These are phyloP conservation scores for Umbelopsis sp. DNA, from an alignment of 371 early-diverging fungal species.

Conservation along the genomic window DNA sequence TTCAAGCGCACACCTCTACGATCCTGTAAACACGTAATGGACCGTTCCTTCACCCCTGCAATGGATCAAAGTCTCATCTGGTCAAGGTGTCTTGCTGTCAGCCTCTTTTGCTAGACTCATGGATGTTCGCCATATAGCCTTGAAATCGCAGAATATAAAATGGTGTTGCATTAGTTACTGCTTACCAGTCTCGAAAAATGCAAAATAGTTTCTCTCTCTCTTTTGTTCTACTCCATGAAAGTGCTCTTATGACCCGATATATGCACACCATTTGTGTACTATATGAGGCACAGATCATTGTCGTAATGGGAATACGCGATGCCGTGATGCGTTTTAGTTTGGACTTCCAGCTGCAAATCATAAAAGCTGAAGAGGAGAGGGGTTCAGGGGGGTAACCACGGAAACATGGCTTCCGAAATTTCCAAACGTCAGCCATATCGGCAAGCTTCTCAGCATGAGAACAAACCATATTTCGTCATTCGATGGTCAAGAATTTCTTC, in stretches of 20 bases:
- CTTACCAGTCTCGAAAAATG: too few species aligned
- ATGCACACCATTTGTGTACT: not conserved
- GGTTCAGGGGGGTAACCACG: not conserved
- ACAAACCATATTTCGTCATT: not conserved
- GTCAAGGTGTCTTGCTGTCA: too few species aligned
- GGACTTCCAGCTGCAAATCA: not conserved
- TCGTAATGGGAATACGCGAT: conserved; percentile 1
- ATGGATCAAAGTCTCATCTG: too few species aligned
- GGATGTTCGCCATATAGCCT: too few species aligned
- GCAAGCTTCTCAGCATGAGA: not conserved
- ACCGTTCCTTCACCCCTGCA: too few species aligned
- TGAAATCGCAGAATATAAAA: too few species aligned
- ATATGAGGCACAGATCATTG: not conserved
- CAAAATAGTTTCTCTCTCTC: too few species aligned
- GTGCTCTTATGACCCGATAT: not conserved
- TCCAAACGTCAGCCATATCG: not conserved
- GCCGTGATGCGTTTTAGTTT: not conserved
- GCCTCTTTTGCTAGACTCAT: too few species aligned
- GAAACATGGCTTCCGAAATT: not conserved
- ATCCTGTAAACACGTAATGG: too few species aligned
- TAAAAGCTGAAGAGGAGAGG: not conserved
- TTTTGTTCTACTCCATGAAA: not conserved
- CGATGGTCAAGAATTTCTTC: not conserved
- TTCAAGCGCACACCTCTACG: too few species aligned
- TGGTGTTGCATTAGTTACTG: too few species aligned